phyloP scores from a whole-genome alignment of 164 flowering plant species.

The Liriodendron chinense region DNA sequence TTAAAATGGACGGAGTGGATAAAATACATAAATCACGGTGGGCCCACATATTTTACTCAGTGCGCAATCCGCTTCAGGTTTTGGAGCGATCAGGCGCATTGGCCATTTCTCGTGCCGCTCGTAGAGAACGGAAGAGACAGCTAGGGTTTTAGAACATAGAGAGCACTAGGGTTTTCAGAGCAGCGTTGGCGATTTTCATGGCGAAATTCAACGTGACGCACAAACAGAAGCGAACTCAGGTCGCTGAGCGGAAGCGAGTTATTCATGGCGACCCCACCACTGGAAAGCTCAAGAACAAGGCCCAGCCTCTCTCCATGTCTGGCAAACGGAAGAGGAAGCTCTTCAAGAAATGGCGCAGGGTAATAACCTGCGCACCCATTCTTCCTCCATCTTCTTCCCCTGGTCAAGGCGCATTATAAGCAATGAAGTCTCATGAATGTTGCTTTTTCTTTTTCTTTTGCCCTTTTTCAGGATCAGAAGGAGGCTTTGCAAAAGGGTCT shows the following conservation, averaged over 20 bases:
- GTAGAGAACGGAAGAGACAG: too few species aligned
- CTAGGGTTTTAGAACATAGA: background rate
- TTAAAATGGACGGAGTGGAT: too few species aligned
- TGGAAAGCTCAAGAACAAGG: constrained; percentile 56
- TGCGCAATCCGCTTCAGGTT: too few species aligned
- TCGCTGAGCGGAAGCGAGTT: constrained; percentile 50
- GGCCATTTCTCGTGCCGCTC: too few species aligned
- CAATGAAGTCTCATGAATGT: too few species aligned
- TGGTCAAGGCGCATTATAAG: too few species aligned
- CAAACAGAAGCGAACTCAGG: constrained; percentile 54
- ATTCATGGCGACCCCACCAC: constrained; percentile 72
- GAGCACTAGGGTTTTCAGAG: constrained; percentile 16
- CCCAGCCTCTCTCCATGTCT: constrained; percentile 52
- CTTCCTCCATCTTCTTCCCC: background rate
- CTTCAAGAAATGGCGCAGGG: constrained; percentile 80
- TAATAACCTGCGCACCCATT: constrained; percentile 16
- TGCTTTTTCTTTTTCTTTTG: background rate
- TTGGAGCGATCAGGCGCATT: too few species aligned
- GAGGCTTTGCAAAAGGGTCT: constrained; percentile 65
- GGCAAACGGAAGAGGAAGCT: constrained; percentile 93
- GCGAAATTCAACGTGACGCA: constrained; percentile 76
- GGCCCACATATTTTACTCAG: too few species aligned
- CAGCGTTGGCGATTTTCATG: constrained; percentile 29
- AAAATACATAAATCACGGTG: too few species aligned
- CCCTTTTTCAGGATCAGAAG: constrained; percentile 64